Base-by-base conservation (phyloP, 805 yeast genomes). In the Ogataea ganodermae region DNA sequence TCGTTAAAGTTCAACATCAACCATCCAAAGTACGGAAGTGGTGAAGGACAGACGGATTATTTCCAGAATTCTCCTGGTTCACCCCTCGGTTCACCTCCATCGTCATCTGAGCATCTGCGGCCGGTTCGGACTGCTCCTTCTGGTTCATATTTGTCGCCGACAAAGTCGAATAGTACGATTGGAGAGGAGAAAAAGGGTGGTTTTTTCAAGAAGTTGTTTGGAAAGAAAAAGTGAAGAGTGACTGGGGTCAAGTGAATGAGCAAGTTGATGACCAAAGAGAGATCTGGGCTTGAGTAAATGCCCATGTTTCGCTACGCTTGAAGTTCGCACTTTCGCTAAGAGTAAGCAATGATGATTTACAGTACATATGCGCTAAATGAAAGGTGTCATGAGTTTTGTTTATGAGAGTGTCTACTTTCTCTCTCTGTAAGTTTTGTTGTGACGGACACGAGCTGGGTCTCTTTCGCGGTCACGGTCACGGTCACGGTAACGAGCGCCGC, bases 1-100 rank as follows among this genome's bases (percentile, higher is more conserved):
- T 53, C 63, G 7, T 46, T 61, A 30, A 59, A 54, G 41, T 61
- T 61, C 47, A 51, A 50, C 27, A 49, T 54, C 41, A 44, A 45
- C 20, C 59, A 56, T 44, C 60, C 61, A 1, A 57, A 57, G 39
- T 56, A 54, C 41, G 51, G 32, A 4, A 26, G 32, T 20, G 31
- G 41, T 12, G 39, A 36, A 16, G 38, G 23, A 33, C 33, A 30
- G 16, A 6, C 16, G 33, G 16, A 13, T 12, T 16, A 30, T n/a
- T n/a, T n/a, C n/a, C n/a, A n/a, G n/a, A n/a, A n/a, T n/a, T n/a
- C n/a, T n/a, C n/a, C 28, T 22, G 17, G 26, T 13, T 4, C 21
- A 33, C 23, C 26, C 2, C 10, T 31, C 20, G 27, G 23, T 13
- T 42, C 46, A 33, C 36, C 26, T 45, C 46, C 41, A 16, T 44